phyloP scores from a whole-genome alignment of 2,329 filamentous ascomycete genomes.

The Pseudopyricularia javanii region DNA sequence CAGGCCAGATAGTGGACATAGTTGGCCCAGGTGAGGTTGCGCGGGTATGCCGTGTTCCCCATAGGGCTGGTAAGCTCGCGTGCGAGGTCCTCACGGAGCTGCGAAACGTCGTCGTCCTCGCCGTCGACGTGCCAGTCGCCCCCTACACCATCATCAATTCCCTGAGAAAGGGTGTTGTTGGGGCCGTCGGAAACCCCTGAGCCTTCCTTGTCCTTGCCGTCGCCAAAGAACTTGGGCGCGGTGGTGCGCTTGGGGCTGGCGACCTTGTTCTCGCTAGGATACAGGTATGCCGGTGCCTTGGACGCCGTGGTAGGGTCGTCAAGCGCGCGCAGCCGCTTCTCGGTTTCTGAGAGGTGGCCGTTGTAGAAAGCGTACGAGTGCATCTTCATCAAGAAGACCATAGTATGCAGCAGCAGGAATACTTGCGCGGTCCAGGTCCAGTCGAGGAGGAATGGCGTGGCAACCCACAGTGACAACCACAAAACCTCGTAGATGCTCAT shows the following conservation, averaged over 20 bases:
- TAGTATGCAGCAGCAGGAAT: constrained; percentile 80
- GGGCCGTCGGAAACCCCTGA: not conserved
- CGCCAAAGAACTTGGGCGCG: constrained; percentile 5
- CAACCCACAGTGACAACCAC: constrained; percentile 78
- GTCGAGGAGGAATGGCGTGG: constrained; percentile 68
- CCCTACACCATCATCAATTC: constrained; percentile 9
- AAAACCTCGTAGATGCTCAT: constrained; percentile 70
- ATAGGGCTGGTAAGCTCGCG: constrained; percentile 84
- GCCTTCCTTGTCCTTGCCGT: constrained; percentile 2
- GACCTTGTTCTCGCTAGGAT: constrained; percentile 43
- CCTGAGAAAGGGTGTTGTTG: not conserved
- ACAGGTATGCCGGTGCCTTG: constrained; percentile 61
- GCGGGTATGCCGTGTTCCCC: constrained; percentile 79
- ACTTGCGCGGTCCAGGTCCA: constrained; percentile 99
- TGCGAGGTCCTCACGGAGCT: constrained; percentile 75
- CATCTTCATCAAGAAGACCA: constrained; percentile 97
- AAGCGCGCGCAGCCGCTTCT: constrained; percentile 66
- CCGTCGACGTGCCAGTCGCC: constrained; percentile 11
- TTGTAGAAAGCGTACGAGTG: constrained; percentile 99
- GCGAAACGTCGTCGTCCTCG: constrained; percentile 40
- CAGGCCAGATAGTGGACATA: constrained; percentile 81
- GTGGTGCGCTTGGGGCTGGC: constrained; percentile 14
- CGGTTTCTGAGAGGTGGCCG: constrained; percentile 80
- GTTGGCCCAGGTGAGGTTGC: constrained; percentile 73
- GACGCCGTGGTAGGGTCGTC: constrained; percentile 64